Percentiles rank a stretch among this genome's conserved stretches.
Conservation (phyloP, 1,284 basidiomycete genomes). For the Leccinum proliferum region DNA sequence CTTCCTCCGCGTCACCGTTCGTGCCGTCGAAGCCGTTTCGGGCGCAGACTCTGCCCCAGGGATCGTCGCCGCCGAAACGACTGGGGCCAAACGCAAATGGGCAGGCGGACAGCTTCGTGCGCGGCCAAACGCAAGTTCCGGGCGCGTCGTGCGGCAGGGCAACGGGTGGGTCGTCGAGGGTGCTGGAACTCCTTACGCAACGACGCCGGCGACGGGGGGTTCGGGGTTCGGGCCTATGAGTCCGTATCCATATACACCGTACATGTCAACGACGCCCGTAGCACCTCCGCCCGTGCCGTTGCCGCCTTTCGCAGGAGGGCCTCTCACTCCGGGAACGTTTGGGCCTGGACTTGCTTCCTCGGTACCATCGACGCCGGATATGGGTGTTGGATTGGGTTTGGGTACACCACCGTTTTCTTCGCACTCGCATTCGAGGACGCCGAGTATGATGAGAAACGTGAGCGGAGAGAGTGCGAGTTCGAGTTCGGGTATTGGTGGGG, state of each 20-base stretch:
- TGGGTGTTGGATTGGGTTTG: conserved; percentile 25
- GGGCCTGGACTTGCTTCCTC: conserved; percentile 10
- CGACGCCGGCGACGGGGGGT: conserved; percentile 32
- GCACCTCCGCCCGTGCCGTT: conserved; percentile 4
- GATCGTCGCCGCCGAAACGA: conserved; percentile 59
- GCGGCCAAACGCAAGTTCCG: conserved; percentile 25
- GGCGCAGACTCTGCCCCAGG: conserved; percentile 54
- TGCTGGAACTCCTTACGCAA: conserved; percentile 12
- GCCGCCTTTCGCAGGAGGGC: background rate
- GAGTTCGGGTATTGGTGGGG: conserved; percentile 2
- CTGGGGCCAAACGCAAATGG: conserved; percentile 46
- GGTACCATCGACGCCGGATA: conserved; percentile 27
- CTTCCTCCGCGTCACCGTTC: conserved; percentile 62
- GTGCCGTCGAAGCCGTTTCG: conserved; percentile 61
- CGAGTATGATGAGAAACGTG: conserved; percentile 9
- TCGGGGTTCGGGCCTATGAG: conserved; percentile 25
- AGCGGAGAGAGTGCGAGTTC: conserved; percentile 15
- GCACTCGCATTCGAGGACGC: conserved; percentile 5
- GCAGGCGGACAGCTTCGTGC: conserved; percentile 40
- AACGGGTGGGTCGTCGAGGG: conserved; percentile 42
- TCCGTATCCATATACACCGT: conserved; percentile 33
- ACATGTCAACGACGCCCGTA: conserved; percentile 15
- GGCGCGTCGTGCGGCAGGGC: conserved; percentile 35
- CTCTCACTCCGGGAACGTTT: conserved; percentile 2
- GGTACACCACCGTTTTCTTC: background rate